Evolutionary conservation across 176 grass and related monocot species (phyloP), one percentile per base, ranked within the genome.

Genomic region (Elaeis guineensis): DNA sequence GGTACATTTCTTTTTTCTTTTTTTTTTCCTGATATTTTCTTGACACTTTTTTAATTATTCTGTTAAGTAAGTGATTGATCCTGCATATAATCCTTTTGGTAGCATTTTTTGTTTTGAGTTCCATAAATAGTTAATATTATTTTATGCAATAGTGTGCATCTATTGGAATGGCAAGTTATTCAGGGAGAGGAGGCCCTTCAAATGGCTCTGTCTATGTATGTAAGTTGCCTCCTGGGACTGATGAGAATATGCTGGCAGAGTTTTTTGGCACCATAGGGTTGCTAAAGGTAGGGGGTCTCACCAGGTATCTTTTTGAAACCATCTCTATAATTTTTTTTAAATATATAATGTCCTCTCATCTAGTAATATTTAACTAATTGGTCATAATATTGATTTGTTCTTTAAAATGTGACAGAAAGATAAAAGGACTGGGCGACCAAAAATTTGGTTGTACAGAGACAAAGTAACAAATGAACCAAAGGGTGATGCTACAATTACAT

Each of bases 181-280:
- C 69, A 54, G 72, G 82, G 39, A 70, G 69, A 71, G 66, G 59
- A 58, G 80, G 77, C 57, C 68, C 83, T 16, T 52, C 54, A 16
- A 90, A 96, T 75, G 81, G 87, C 52, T 79, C 76, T 32, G 71
- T 97, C n/a, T 97, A 97, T 61, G 87, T 92, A 18, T 97, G 79
- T 74, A 92, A 97, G 30, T 75, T 97, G 55, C 93, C 93, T 67
- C 69, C 78, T 65, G 93, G 87, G 78, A 92, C 93, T 52, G 93
- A 97, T 73, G 93, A 97, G 66, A 64, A 65, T 68, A 97, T 97
- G 93, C 52, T 97, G 51, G 87, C 87, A 17, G 93, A 97, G 58
- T 78, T 80, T 88, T 97, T 97, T 85, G 84, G 93, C 77, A 98
- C 93, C 67, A 98, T 98, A 73, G 93, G 93, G 73, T 80, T 98